Evolutionary conservation across 2,329 filamentous ascomycete species (phyloP).

Genomic region (Onygena corvina): DNA sequence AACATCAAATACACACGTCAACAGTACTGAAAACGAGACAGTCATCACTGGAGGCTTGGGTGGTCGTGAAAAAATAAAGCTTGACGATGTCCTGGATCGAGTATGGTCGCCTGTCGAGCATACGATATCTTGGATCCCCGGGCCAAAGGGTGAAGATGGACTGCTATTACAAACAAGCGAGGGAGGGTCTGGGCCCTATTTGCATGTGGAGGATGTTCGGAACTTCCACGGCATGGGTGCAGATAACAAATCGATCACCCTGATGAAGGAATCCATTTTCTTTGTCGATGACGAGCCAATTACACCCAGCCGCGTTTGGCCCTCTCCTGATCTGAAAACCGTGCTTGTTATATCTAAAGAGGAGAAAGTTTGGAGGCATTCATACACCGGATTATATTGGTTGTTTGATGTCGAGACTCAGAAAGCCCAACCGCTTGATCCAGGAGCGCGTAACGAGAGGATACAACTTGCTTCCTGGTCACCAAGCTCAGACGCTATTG

Average conservation of each 20-base stretch:
- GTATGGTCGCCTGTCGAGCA: constrained; percentile 27
- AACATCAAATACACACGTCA: neutral
- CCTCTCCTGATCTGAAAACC: constrained; percentile 73
- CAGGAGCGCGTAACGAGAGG: constrained; percentile 49
- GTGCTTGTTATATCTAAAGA: constrained; percentile 67
- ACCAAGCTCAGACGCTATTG: constrained; percentile 70
- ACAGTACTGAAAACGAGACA: neutral
- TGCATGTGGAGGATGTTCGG: constrained; percentile 78
- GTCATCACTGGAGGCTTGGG: neutral
- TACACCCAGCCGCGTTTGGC: constrained; percentile 51
- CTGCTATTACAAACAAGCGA: constrained; percentile 61
- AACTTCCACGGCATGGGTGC: constrained; percentile 35
- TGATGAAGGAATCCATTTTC: constrained; percentile 63
- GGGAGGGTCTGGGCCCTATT: constrained; percentile 43
- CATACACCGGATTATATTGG: constrained; percentile 76
- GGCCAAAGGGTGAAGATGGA: constrained; percentile 53
- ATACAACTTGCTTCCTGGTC: constrained; percentile 86
- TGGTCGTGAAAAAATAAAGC: constrained; percentile 21
- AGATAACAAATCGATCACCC: constrained; percentile 37
- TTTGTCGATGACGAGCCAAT: constrained; percentile 45
- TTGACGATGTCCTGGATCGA: constrained; percentile 23
- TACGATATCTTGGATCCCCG: constrained; percentile 37
- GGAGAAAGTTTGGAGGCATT: constrained; percentile 78
- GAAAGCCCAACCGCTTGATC: constrained; percentile 62
- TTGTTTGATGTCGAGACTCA: constrained; percentile 82